These are phyloP conservation scores for Cydonia oblonga DNA, from an alignment of 331 rosid genomes.

Conservation along the genomic window DNA sequence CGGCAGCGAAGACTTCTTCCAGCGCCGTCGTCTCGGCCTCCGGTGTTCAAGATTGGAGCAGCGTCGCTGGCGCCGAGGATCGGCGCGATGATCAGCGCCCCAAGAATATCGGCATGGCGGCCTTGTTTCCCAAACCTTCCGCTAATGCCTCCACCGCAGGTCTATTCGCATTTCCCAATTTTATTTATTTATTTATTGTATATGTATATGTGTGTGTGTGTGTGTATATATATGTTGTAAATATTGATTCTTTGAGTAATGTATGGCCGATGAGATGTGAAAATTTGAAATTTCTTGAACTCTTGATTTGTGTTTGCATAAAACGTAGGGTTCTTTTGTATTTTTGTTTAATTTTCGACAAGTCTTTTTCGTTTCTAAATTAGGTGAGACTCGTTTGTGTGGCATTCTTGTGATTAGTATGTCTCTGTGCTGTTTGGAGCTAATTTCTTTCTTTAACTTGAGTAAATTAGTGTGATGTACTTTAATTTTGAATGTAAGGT, in stretches of 20 bases:
- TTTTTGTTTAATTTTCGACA: not conserved
- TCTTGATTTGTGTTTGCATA: not conserved
- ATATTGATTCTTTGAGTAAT: not conserved
- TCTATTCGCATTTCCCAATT: not conserved
- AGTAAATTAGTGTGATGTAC: not conserved
- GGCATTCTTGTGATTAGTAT: not conserved
- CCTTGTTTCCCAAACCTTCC: conserved; percentile 58
- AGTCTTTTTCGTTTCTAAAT: not conserved
- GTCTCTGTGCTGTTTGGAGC: not conserved
- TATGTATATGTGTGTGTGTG: no score
- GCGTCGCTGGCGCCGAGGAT: conserved; percentile 10
- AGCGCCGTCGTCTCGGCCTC: conserved; percentile 24
- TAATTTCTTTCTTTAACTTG: not conserved
- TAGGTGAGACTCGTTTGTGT: not conserved
- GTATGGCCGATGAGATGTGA: not conserved
- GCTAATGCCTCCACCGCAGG: conserved; percentile 61
- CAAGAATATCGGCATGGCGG: conserved; percentile 40
- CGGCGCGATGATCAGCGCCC: conserved; percentile 35
- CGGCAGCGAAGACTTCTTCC: not conserved
- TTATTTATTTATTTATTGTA: no score
- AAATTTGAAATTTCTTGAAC: not conserved
- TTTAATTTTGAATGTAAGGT: no score
- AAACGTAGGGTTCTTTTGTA: not conserved
- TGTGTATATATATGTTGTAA: not conserved
- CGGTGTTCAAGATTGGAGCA: conserved; percentile 40